Evolutionary conservation across 177 flowering plant species (phyloP), one percentile per base, ranked within the genome.

Genomic region (Vitis hybrid): DNA sequence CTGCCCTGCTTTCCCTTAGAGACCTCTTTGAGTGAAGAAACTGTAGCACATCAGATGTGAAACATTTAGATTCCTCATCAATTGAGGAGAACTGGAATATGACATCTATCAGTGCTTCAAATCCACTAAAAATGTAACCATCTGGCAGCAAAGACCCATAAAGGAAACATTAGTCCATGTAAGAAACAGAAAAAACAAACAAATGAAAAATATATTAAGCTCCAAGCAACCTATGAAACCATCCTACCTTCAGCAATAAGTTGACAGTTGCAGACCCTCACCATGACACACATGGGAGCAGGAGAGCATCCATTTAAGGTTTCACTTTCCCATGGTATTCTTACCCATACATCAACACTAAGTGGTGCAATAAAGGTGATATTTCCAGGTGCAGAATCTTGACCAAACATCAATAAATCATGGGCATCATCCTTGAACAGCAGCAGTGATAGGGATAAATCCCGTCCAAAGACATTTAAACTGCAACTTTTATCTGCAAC

Each of bases 331-430:
- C 69, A 74, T 12, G 98, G 98, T 68, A 93, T 77, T 81, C 89
- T 89, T 39, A 95, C 65, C 97, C 97, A 93, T 14, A 93, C 68
- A 83, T 95, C 99, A 65, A 83, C 86, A 77, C 78, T 75, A 13
- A 89, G 66, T 56, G 85, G 72, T 60, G 78, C 70, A 78, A 91
- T 65, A 60, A 95, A 75, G 31, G 79, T 29, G 10, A 78, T 39
- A 62, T 51, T 74, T 75, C 18, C 12, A 31, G 11, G 31, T 8
- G 26, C 64, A 10, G 50, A 59, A 59, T 74, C 71, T 70, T 74
- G 62, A 68, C 68, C 73, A 65, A 65, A 57, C 12, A 62, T 52
- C 63, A 72, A 60, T 16, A 64, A 56, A 77, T 70, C 72, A 53
- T 49, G 52, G 51, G 51, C 74, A 68, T 66, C 83, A 69, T 76